Percentiles rank a stretch among this genome's conserved stretches.
Conservation (phyloP, 2,329 filamentous ascomycete genomes). For the Nemania diffusa region DNA sequence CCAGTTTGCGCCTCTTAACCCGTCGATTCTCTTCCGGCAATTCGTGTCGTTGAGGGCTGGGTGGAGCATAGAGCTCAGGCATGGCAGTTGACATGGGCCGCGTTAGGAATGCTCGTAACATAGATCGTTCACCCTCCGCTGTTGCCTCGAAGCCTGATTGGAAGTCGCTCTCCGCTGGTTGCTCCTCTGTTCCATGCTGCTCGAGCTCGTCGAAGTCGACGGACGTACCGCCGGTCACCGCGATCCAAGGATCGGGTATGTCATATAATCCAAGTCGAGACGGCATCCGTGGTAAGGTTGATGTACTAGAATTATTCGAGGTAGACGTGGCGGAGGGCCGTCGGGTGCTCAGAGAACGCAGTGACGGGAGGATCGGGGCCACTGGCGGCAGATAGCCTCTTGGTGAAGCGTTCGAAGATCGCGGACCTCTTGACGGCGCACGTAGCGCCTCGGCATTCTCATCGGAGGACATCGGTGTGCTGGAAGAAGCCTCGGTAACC, state of each 20-base stretch:
- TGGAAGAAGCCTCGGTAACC: conserved; percentile 35
- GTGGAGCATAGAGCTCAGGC: conserved; percentile 45
- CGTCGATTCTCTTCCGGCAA: conserved; percentile 55
- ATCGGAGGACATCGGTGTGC: conserved; percentile 52
- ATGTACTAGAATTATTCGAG: conserved; percentile 37
- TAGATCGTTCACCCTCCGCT: conserved; percentile 39
- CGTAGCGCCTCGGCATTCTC: conserved; percentile 50
- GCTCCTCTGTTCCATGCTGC: neutral
- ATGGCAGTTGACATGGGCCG: conserved; percentile 37
- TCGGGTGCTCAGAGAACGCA: conserved; percentile 50
- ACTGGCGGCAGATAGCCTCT: conserved; percentile 41
- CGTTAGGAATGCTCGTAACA: conserved; percentile 42
- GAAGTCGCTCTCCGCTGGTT: neutral
- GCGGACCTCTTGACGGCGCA: conserved; percentile 52
- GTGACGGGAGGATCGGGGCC: conserved; percentile 51
- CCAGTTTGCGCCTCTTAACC: conserved; percentile 76
- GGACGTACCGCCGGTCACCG: conserved; percentile 33
- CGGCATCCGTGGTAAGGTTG: conserved; percentile 37
- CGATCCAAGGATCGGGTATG: conserved; percentile 33
- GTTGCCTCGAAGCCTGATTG: neutral
- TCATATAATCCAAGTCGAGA: conserved; percentile 40
- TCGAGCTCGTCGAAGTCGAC: neutral
- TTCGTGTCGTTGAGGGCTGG: conserved; percentile 42
- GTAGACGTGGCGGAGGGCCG: conserved; percentile 43
- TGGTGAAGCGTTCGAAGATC: conserved; percentile 41